Evolutionary conservation across 768 basidiomycete genomes (phyloP), one percentile per base, ranked within the genome.

Genomic region (Dictyophora rubrovolvata): DNA sequence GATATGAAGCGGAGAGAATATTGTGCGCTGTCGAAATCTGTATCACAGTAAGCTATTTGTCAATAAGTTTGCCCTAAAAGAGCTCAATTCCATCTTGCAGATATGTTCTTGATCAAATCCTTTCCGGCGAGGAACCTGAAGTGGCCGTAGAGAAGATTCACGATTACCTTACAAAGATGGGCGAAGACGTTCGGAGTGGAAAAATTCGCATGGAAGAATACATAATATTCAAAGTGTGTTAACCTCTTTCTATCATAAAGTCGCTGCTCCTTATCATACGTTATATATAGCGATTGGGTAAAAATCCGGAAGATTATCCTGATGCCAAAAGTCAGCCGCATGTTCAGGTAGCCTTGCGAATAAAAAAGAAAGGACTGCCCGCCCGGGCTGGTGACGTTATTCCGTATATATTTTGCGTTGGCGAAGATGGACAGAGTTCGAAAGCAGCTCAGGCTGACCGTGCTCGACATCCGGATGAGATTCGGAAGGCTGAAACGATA

Each of bases 1-100:
- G 96, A 99, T 72, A 98, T 99, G 96, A 98, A 98, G 71, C 84
- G 96, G 49, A 78, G 96, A 77, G 96, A 99, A 69, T 99, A 92
- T 70, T 94, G 88, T 62, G 79, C 80, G 0, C 71, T 99, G 55
- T 97, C 94, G 1, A 99, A 99, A 73, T 83, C 81, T 46, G 86
- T 93, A 34, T 97, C 94, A 0, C 87, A 89, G 93, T 97, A 64
- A 64, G 93, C 77, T 5, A 3, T 37, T 20, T 35, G 0, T 47
- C 16, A 35, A 28, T n/a, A 33, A 10, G 18, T 8, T 28, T 47
- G 16, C 42, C n/a, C 53, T 5, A 22, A 8, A 35, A 4, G 42
- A 5, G 18, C 21, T 37, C 17, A 54, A 22, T 10, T 42, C 34
- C 36, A 33, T 50, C 28, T 14, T n/a, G 11, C 60, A 97, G 93